Base-by-base conservation (phyloP, 805 yeast genomes). In the Henningerozyma blattae region DNA sequence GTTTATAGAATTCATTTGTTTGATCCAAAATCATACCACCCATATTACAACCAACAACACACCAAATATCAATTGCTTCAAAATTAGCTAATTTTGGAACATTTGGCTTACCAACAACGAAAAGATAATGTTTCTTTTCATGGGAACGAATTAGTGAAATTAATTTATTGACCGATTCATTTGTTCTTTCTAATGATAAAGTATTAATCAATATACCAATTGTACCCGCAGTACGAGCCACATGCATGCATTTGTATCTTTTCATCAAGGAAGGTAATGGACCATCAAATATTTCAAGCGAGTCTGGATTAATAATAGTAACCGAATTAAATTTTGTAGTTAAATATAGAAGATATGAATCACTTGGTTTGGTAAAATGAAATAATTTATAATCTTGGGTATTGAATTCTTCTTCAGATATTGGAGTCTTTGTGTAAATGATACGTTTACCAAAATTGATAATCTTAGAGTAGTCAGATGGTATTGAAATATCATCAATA, bases 81-180 rank as follows among this genome's bases (percentile, higher is more conserved):
- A 91, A 91, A 54, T 91, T 91, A 8, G 97, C 98, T 33, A 91
- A 64, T 50, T 91, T 91, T 18, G 98, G 95, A 15, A 91, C 96
- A 50, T 91, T 91, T 8, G 97, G 97, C 55, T 91, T 91, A 9
- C 98, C 98, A 4, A 91, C 97, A 3, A 87, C 97, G 61, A 91
- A 86, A 52, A 85, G 70, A 51, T 91, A 91, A 44, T 83, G 89
- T 50, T 91, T 91, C 58, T 91, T 91, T 2, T 83, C 95, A 0
- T 89, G 86, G 3, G 62, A 65, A 33, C 66, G 69, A 37, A 91
- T 72, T 56, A 79, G 68, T 18, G 61, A 52, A 13, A 73, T 69
- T 6, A 86, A 70, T 22, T 64, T 63, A 35, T 75, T 72, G 34
- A 89, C 64, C 24, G 89, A 59, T n/a, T 54, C 64, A 34, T 74